Base-by-base conservation (phyloP, 2,329 filamentous ascomycete genomes). In the Xylaria arbuscula region DNA sequence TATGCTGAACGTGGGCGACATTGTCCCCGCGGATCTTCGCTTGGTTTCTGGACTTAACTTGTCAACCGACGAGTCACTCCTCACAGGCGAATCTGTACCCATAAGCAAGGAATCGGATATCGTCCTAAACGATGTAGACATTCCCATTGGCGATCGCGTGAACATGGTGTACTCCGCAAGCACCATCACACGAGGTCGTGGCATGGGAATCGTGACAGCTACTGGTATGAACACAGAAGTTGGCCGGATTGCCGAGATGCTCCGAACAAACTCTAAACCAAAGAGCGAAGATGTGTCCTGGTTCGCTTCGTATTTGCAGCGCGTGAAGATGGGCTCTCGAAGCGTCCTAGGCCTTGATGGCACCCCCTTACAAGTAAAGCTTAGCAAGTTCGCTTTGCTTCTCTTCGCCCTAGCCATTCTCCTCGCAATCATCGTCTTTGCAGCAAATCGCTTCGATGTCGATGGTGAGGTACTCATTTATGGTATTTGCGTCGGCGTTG, bases 361-460 rank as follows among this genome's bases (percentile, higher is more conserved):
- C 58, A 97, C 94, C 1, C 94, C 94, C 0, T 84, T 97, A 54
- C 93, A 97, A 81, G 90, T 91, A 72, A 95, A 93, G 76, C 85
- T 97, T 60, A 93, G 92, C 81, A 93, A 94, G 80, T 90, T 97
- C 75, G 93, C 94, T 34, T 89, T 96, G 51, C 78, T 93, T 3
- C 87, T 97, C 1, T 97, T 97, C 76, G 89, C 85, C 55, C 87
- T 93, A 59, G 94, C 88, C 51, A 82, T 90, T 63, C 73, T 89
- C 2, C 82, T 90, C 40, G 87, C 86, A 58, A 77, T 90, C 67
- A 86, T 90, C 60, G 89, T 90, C 73, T 90, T 90, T 76, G 86
- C 84, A 6, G 87, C 84, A 69, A 88, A 85, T 76, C 80, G 81
- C 66, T 90, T 85, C 79, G 57, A 84, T 1, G 79, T 89, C 53